Conservation (phyloP, 148 eudicot genomes). For the Chenopodium album region DNA sequence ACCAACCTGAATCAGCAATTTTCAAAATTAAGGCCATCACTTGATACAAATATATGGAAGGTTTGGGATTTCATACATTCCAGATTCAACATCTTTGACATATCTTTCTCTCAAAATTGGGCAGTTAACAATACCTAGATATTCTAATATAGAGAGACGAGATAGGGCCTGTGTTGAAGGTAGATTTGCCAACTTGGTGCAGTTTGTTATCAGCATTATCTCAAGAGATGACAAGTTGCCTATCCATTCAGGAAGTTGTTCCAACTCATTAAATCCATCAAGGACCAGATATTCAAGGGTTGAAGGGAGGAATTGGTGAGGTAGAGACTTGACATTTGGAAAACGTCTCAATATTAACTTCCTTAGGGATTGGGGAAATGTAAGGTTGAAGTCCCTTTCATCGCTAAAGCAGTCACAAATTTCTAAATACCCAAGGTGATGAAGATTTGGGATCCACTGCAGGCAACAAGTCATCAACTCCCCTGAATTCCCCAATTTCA, state of each 20-base stretch:
- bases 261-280: not conserved
- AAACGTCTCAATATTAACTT: not conserved
- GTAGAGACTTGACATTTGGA: not conserved
- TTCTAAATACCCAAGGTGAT: not conserved
- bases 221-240: conserved; percentile 4
- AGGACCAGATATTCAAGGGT: not conserved
- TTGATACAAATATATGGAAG: not conserved
- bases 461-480: not conserved
- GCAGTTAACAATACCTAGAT: not conserved
- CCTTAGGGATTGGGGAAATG: not conserved
- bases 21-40: too few species aligned
- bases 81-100: not conserved
- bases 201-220: not conserved
- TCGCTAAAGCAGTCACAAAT: not conserved
- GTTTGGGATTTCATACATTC: not conserved
- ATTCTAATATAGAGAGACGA: not conserved
- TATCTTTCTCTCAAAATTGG: conserved; percentile 2
- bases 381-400: not conserved
- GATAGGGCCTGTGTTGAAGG: conserved; percentile 8
- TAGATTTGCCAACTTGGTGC: too few species aligned
- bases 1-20: too few species aligned
- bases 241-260: conserved; percentile 20
- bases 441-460: conserved; percentile 4
- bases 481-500: not conserved
- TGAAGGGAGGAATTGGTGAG: not conserved